Evolutionary conservation across 768 basidiomycete genomes (phyloP), one percentile per base, ranked within the genome.

Genomic region (Filobasidium wieringae): DNA sequence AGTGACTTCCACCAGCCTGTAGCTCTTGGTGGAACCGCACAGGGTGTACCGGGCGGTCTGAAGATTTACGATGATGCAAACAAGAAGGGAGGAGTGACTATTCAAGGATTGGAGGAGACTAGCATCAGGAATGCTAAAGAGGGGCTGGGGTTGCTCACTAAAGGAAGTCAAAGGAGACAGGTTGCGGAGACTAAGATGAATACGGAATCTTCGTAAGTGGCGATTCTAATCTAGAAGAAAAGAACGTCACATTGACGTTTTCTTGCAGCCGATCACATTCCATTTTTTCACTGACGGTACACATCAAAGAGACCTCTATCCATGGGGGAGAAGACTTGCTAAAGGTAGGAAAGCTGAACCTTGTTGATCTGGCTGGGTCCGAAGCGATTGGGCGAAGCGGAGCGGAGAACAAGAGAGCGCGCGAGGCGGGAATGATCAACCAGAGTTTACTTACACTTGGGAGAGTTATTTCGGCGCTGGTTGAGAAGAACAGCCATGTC

Each of bases 391-490:
- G 91, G 9, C 79, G 93, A 24, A 89, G 87, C 0, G 95, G 95
- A 17, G 95, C 95, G 2, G 89, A 91, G 71, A 88, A 95, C 67
- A 90, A 88, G 71, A 78, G 92, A 57, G 95, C 95, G 12, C 80
- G 89, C 63, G 95, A 99, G 70, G 95, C 95, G 1, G 95, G 95
- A 11, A 95, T 92, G 87, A 97, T 99, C 72, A 99, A 97, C 68
- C 89, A 95, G 75, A 92, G 88, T 68, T 77, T 99, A 50, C 78
- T 99, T 1, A 96, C 95, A n/a, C 82, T 99, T 14, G 95, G 95
- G 0, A 78, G 95, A 31, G 95, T 97, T 34, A 97, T 99, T 66
- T 95, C 92, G 62, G 88, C 88, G 9, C 80, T 99, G 41, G 95
- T 97, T 53, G 92, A 96, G 66, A 85, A 82, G 64, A 84, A 87